These are phyloP conservation scores for Porogramme epimiltina DNA, from an alignment of 1,284 basidiomycete species.

Conservation along the genomic window DNA sequence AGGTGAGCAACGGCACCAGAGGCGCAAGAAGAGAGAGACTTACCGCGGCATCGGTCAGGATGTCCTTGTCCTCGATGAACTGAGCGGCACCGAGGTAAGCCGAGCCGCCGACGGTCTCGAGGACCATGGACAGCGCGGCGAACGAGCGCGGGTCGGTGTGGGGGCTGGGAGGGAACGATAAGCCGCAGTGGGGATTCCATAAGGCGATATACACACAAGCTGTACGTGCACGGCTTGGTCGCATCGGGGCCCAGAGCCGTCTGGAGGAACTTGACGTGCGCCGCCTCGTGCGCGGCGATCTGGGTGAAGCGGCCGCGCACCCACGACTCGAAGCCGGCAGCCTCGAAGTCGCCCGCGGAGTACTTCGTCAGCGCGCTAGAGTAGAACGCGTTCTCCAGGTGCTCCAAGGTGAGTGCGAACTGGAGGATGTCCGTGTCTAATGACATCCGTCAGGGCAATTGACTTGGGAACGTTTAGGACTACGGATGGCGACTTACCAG, in stretches of 20 bases:
- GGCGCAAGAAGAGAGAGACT: background rate
- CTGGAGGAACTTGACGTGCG: conserved; percentile 43
- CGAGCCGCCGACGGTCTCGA: conserved; percentile 54
- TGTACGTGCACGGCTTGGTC: conserved; percentile 57
- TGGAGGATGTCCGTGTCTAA: conserved; percentile 42
- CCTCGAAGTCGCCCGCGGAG: conserved; percentile 48
- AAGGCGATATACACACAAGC: conserved; percentile 45
- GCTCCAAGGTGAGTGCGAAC: conserved; percentile 68
- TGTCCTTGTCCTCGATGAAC: conserved; percentile 23
- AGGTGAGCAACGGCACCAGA: background rate
- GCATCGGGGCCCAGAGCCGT: conserved; percentile 56
- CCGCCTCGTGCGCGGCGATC: conserved; percentile 58
- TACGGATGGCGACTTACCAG: background rate
- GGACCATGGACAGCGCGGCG: conserved; percentile 47
- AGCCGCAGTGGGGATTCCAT: background rate
- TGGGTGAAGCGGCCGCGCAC: conserved; percentile 52
- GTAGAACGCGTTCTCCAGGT: conserved; percentile 72
- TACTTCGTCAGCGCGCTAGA: conserved; percentile 45
- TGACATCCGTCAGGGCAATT: background rate
- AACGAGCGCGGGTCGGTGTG: conserved; percentile 47
- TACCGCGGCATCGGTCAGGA: conserved; percentile 19
- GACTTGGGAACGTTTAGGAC: too few relatives aligned
- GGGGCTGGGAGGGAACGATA: conserved; percentile 37
- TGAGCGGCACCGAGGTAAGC: conserved; percentile 54
- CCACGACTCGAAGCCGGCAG: conserved; percentile 53